phyloP scores from a whole-genome alignment of 75 land plant genomes.

The Pseudotsuga menziesii region DNA sequence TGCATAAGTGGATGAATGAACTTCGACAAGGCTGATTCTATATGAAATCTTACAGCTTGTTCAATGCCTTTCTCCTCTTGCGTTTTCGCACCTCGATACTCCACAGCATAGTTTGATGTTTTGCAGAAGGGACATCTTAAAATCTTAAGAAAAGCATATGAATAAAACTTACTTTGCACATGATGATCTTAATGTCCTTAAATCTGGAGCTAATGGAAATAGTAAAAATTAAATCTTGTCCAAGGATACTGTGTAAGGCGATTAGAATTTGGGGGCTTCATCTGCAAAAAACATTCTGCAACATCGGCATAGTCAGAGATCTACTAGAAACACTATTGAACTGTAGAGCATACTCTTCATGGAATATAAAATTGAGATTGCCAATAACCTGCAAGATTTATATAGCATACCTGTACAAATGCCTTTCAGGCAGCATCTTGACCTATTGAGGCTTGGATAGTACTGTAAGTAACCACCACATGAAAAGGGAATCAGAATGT shows the following conservation, averaged over 20 bases:
- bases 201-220: not conserved
- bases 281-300: conserved; percentile 96
- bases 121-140: conserved; percentile 94
- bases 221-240: not conserved
- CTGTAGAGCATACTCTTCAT: too few relatives aligned
- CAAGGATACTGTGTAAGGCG: conserved; percentile 95
- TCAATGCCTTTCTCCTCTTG: conserved; percentile 91
- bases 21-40: not conserved
- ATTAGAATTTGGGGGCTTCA: conserved; percentile 73
- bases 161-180: not conserved
- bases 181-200: not conserved
- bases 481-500: not conserved
- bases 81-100: conserved; percentile 85
- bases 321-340: not conserved
- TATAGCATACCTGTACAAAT: conserved; percentile 85
- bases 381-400: too few relatives aligned
- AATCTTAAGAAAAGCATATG: conserved; percentile 15
- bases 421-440: conserved; percentile 91
- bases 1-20: not conserved
- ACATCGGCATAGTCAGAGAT: conserved; percentile 1
- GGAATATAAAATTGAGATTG: too few relatives aligned
- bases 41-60: conserved; percentile 65
- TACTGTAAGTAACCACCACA: conserved; percentile 36
- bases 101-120: conserved; percentile 87
- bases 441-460: conserved; percentile 93